Conservation (phyloP, 1,284 basidiomycete genomes). For the Marasmius fiardii region DNA sequence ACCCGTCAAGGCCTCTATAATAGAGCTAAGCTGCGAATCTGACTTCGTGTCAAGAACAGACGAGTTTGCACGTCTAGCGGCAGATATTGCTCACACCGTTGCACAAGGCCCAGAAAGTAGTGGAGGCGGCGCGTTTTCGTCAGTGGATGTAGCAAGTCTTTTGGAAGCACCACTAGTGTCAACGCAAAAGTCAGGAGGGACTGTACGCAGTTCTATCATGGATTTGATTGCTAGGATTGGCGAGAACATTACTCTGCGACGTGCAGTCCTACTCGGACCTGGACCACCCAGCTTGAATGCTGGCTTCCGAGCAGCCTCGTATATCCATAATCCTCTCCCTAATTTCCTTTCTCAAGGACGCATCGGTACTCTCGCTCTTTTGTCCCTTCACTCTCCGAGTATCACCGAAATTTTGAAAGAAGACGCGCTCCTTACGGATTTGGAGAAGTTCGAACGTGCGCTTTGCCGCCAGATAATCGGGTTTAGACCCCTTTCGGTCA, state of each 20-base stretch:
- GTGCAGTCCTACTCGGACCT: conserved; percentile 68
- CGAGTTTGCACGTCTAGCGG: conserved; percentile 76
- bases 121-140: conserved; percentile 35
- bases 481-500: conserved; percentile 71
- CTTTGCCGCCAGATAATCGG: conserved; percentile 86
- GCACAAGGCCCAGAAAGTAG: conserved; percentile 69
- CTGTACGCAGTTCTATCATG: conserved; percentile 75
- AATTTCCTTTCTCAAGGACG: conserved; percentile 57
- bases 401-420: conserved; percentile 41
- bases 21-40: conserved; percentile 96
- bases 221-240: conserved; percentile 84
- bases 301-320: conserved; percentile 70
- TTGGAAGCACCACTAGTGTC: conserved; percentile 69
- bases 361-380: conserved; percentile 66
- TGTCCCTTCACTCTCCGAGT: conserved; percentile 51
- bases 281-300: conserved; percentile 29
- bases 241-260: conserved; percentile 82
- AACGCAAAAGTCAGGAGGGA: conserved; percentile 36
- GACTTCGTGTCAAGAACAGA: conserved; percentile 93
- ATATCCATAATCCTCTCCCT: conserved; percentile 66
- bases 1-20: conserved; percentile 76
- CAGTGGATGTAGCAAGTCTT: conserved; percentile 50
- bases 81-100: conserved; percentile 83
- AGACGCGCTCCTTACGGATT: conserved; percentile 45
- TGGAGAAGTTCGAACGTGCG: conserved; percentile 71